Base-by-base conservation (phyloP, 352 stramenopile genomes). In the Phytopythium kandeliae region DNA sequence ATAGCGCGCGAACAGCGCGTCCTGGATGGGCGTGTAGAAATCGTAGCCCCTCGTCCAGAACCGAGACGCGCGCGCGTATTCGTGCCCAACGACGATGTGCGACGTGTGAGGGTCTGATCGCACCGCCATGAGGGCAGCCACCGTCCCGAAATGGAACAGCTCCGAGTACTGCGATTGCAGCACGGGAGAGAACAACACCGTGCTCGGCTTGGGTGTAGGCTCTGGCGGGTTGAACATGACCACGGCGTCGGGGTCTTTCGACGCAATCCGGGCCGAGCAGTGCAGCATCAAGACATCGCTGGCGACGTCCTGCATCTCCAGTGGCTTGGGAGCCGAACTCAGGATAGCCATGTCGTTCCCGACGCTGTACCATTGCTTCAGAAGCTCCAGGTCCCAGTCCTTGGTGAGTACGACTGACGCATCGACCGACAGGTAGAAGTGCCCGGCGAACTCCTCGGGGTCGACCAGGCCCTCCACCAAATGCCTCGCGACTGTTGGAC, bases 41-140 rank as follows among this genome's bases (percentile, higher is more conserved):
- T 95, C 85, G 63, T 87, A 93, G 26, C 82, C 85, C 17, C 67
- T 63, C 26, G 85, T 95, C 85, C 85, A 95, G 57, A 92, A 95
- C 25, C 85, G 80, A 25, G 80, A 73, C 2, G 85, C 85, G 17
- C 85, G 80, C 44, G 74, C 69, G 56, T 90, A 95, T 35, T 92
- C 83, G 56, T 79, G 54, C 17, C 82, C 85, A 41, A 86, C 67
- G 1, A 60, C 70, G 21, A 88, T 49, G 25, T 78, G 46, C n/a
- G 74, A 51, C 2, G 84, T 76, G 53, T 91, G 62, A 5, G 85
- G 78, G 47, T 95, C 85, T 1, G 85, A 92, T 10, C 79, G 85
- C 44, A 92, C 74, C 22, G 63, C 64, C 21, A 84, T 54, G 12
- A 95, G 63, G 5, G 80, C 71, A 8, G 49, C 63, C 17, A 77